A percentile compares a stretch with the other conserved stretches of the same genome.
Conservation (phyloP, 2,329 filamentous ascomycete species). For the Talaromyces amestolkiae region DNA sequence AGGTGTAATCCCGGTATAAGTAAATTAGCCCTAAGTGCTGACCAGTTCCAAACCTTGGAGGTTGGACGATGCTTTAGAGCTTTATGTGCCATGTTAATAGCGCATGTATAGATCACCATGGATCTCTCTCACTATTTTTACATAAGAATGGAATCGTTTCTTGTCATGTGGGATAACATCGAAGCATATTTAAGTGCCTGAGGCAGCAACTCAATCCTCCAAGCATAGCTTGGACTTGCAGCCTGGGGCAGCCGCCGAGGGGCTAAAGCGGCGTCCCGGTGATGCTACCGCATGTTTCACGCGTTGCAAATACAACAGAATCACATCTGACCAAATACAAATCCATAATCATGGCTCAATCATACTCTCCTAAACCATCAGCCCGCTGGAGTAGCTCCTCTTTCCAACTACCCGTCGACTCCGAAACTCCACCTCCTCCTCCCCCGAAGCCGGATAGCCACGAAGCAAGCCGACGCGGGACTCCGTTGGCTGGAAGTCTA, state of each 20-base stretch:
- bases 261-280: neutral
- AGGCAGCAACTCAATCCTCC: neutral
- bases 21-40: neutral
- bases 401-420: constrained; percentile 37
- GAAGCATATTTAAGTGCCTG: neutral
- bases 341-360: constrained; percentile 11
- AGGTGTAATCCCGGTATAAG: neutral
- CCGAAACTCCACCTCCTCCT: constrained; percentile 63
- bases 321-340: neutral
- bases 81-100: neutral
- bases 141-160: neutral
- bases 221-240: neutral
- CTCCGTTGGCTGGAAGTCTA: constrained; percentile 50
- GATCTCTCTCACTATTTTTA: neutral
- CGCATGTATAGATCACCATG: neutral
- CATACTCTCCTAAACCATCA: constrained; percentile 27
- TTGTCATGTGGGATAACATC: neutral
- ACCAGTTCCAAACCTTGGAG: neutral
- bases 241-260: neutral
- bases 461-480: constrained; percentile 65
- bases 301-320: neutral
- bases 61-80: neutral
- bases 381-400: constrained; percentile 24
- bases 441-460: constrained; percentile 71
- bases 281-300: neutral